phyloP scores from a whole-genome alignment of 495 filamentous ascomycete species.

The Aspergillus funiculosus region DNA sequence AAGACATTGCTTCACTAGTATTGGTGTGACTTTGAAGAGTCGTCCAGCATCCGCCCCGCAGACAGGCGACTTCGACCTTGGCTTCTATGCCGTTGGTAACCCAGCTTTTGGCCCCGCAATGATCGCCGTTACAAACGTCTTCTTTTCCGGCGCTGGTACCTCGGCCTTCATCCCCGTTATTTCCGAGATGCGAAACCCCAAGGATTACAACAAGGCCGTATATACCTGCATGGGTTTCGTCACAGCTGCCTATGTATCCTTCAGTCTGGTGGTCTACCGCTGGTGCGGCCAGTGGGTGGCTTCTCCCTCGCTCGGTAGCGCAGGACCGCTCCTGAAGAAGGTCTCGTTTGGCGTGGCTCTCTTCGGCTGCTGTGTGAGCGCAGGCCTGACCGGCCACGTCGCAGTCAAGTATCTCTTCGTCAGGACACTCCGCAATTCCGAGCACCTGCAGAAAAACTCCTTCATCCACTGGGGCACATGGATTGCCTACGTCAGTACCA shows the following conservation, averaged over 20 bases:
- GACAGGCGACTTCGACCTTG: constrained; percentile 37
- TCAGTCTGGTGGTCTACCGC: constrained; percentile 53
- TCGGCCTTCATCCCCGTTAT: constrained; percentile 69
- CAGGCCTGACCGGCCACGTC: constrained; percentile 44
- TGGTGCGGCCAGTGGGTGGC: constrained; percentile 62
- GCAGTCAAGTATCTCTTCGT: constrained; percentile 60
- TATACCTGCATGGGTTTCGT: constrained; percentile 56
- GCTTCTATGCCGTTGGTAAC: constrained; percentile 35
- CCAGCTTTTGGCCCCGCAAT: constrained; percentile 37
- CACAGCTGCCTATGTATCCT: constrained; percentile 54
- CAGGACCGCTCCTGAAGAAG: constrained; percentile 56
- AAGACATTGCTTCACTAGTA: too few species aligned
- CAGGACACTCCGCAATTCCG: constrained; percentile 48
- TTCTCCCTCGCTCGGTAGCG: constrained; percentile 66
- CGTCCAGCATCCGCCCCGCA: constrained; percentile 36
- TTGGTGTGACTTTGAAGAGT: constrained; percentile 39
- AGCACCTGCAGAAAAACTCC: constrained; percentile 52
- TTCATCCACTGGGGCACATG: constrained; percentile 46
- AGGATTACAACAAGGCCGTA: constrained; percentile 60
- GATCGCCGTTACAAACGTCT: constrained; percentile 36
- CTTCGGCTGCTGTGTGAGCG: too few species aligned
- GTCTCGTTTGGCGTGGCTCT: constrained; percentile 67
- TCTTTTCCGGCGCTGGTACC: constrained; percentile 50
- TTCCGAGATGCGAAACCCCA: constrained; percentile 66
- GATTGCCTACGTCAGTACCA: constrained; percentile 48